A percentile compares a stretch with the other conserved stretches of the same genome.
Conservation (phyloP, 176 grass and related monocot species). For the Carex kokanica region DNA sequence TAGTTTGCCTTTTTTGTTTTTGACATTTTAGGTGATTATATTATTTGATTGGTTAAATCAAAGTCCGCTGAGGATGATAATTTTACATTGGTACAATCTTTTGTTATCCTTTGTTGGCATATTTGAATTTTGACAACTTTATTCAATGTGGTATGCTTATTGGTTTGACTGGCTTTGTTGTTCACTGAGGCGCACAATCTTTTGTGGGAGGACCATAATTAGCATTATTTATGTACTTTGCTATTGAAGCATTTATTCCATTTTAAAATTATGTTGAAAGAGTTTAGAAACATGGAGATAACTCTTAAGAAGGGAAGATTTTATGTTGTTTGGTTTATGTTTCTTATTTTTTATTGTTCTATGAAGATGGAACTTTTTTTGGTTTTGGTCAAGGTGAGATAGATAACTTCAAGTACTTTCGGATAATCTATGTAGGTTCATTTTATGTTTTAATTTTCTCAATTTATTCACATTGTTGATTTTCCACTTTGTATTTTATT, state of each 20-base stretch:
- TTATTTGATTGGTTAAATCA: not conserved
- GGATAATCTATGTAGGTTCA: not conserved
- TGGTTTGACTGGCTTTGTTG: not conserved
- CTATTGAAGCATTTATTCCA: not conserved
- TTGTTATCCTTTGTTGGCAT: constrained; percentile 3
- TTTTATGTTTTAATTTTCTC: not conserved
- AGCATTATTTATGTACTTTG: not conserved
- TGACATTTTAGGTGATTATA: not conserved
- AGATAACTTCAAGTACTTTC: not conserved
- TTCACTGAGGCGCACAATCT: not conserved
- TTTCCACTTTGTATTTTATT: not conserved
- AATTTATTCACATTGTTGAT: not conserved
- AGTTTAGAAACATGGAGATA: not conserved
- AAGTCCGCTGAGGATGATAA: not conserved
- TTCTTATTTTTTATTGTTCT: not conserved
- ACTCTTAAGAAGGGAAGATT: not conserved
- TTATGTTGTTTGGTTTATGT: not conserved
- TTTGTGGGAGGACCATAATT: not conserved
- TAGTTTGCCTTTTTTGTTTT: not conserved
- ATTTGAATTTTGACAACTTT: constrained; percentile 1
- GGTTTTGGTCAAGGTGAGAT: not conserved
- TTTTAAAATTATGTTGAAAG: not conserved
- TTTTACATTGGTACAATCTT: not conserved
- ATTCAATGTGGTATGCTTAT: not conserved
- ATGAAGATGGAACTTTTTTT: not conserved